Evolutionary conservation across 306 rosid species (phyloP).

Genomic region (Quercus wislizeni): DNA sequence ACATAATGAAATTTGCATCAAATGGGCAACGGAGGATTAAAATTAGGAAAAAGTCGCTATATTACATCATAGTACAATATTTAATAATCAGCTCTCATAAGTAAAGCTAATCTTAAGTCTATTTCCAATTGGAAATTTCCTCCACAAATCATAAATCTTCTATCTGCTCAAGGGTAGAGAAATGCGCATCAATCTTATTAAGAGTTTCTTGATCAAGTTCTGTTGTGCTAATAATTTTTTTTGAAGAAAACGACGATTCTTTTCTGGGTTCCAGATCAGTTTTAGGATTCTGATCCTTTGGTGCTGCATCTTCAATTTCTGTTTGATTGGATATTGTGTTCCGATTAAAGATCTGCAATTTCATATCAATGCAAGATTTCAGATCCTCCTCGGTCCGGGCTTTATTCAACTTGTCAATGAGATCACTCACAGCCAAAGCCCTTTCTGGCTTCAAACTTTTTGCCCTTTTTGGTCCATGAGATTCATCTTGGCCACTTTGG

Average conservation of each 20-base stretch:
- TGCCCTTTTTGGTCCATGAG: conserved; percentile 36
- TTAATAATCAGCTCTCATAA: neutral
- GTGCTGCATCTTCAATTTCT: conserved; percentile 30
- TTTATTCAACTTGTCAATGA: conserved; percentile 76
- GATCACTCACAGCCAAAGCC: conserved; percentile 58
- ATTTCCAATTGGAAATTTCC: neutral
- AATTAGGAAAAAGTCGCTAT: neutral
- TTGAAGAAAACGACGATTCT: conserved; percentile 42
- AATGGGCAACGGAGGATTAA: neutral
- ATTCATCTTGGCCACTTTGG: conserved; percentile 41
- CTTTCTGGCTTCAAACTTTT: conserved; percentile 43
- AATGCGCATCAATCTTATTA: conserved; percentile 52
- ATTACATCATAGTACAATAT: neutral
- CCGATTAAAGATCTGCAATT: conserved; percentile 53
- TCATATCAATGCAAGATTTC: conserved; percentile 64
- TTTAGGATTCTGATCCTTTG: conserved; percentile 33
- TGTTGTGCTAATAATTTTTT: conserved; percentile 33
- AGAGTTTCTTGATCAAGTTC: conserved; percentile 70
- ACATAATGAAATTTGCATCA: neutral
- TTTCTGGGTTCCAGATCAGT: conserved; percentile 32
- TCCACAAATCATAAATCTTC: conserved; percentile 43
- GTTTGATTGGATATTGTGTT: conserved; percentile 26
- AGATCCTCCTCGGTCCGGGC: conserved; percentile 91
- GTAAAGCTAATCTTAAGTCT: neutral
- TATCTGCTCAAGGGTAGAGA: conserved; percentile 60